Evolutionary conservation across 1,284 basidiomycete genomes (phyloP).

Genomic region (Athelia psychrophila): DNA sequence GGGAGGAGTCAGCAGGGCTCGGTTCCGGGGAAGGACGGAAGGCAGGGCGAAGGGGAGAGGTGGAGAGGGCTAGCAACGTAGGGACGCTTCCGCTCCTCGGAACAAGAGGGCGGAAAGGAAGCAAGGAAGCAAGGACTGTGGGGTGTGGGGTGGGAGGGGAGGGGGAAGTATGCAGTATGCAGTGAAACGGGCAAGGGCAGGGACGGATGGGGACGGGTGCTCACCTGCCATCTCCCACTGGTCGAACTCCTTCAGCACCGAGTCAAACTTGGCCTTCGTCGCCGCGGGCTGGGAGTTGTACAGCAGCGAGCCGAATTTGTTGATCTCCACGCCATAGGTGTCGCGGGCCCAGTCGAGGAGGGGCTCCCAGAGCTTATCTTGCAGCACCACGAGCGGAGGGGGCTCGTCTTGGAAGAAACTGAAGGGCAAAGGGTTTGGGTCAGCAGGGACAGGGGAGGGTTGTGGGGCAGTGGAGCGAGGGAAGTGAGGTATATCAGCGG

Average conservation of each 20-base stretch:
- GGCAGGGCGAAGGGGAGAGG: too few species aligned
- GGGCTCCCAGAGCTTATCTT: conserved; percentile 89
- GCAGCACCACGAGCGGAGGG: conserved; percentile 72
- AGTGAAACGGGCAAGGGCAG: not conserved
- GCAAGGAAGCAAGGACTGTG: too few species aligned
- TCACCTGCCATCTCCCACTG: conserved; percentile 86
- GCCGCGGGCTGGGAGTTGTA: conserved; percentile 66
- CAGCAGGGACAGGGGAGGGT: conserved; percentile 5
- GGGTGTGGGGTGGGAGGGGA: too few species aligned
- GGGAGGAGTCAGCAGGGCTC: not conserved
- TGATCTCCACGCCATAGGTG: conserved; percentile 66
- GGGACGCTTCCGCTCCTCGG: too few species aligned
- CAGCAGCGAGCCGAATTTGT: conserved; percentile 67
- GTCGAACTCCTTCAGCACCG: conserved; percentile 63
- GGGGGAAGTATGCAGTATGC: conserved; percentile 1
- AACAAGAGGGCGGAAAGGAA: too few species aligned
- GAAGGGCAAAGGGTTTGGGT: too few species aligned
- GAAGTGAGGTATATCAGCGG: not conserved
- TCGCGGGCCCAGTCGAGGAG: conserved; percentile 77
- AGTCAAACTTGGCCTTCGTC: conserved; percentile 59
- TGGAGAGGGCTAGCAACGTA: too few species aligned
- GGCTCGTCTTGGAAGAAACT: conserved; percentile 88
- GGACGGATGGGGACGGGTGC: conserved; percentile 1
- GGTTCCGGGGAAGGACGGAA: not conserved
- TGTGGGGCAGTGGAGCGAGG: not conserved